These are phyloP conservation scores for Pseudonitzschia delicatissima DNA, from an alignment of 108 stramenopile species.

Conservation along the genomic window DNA sequence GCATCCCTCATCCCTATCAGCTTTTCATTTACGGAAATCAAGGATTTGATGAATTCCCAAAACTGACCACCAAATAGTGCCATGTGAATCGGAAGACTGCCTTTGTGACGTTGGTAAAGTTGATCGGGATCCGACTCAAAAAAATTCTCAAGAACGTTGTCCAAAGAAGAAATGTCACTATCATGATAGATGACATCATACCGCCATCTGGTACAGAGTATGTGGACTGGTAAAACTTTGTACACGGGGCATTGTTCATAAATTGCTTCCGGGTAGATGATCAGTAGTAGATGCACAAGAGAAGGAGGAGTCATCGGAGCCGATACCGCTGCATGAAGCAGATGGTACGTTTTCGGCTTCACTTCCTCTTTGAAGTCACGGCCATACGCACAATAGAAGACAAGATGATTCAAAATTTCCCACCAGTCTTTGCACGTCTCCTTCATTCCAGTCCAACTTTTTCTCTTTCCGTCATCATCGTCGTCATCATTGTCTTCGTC, in stretches of 20 bases:
- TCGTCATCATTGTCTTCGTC: conserved; percentile 3
- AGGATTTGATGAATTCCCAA: conserved; percentile 22
- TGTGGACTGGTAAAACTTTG: conserved; percentile 29
- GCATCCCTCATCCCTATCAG: conserved; percentile 26
- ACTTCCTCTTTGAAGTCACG: conserved; percentile 4
- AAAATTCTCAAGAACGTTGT: conserved; percentile 24
- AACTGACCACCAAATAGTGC: conserved; percentile 21
- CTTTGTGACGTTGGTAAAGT: conserved; percentile 17
- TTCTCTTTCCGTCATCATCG: conserved; percentile 1
- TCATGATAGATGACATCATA: conserved; percentile 26
- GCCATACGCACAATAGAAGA: conserved; percentile 28
- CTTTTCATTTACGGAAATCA: conserved; percentile 3
- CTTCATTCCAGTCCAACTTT: conserved; percentile 7
- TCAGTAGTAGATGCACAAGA: conserved; percentile 25
- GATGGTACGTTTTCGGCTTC: conserved; percentile 4
- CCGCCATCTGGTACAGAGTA: conserved; percentile 34
- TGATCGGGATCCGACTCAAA: conserved; percentile 22
- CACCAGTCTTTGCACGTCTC: conserved; percentile 27
- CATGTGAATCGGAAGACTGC: conserved; percentile 31
- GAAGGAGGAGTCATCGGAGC: conserved; percentile 20
- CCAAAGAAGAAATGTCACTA: conserved; percentile 11
- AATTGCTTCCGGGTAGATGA: conserved; percentile 25
- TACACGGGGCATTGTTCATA: conserved; percentile 17
- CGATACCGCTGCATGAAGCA: conserved; percentile 27
- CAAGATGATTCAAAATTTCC: conserved; percentile 22